A percentile compares a stretch with the other conserved stretches of the same genome.
These are phyloP conservation scores for Tolypocladium endophyticum DNA, from an alignment of 2,329 filamentous ascomycete genomes.

Conservation along the genomic window DNA sequence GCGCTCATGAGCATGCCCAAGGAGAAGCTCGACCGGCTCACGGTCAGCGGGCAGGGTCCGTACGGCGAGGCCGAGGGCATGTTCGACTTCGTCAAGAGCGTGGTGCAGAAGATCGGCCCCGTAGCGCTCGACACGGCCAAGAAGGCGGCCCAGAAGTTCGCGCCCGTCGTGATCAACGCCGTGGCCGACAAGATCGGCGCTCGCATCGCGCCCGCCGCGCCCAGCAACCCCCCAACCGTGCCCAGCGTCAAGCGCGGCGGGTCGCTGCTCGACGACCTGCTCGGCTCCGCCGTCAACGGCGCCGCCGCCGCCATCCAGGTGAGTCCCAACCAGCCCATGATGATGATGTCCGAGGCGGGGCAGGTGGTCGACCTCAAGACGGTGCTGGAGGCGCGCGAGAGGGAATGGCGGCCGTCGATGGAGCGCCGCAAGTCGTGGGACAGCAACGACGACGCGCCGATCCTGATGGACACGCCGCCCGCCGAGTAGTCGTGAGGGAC, in stretches of 20 bases:
- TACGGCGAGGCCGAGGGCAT: neutral
- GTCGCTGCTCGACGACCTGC: neutral
- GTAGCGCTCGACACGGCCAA: neutral
- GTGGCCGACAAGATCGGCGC: neutral
- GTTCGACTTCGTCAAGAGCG: neutral
- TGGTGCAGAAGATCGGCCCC: neutral
- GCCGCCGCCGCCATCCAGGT: neutral
- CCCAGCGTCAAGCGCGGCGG: neutral
- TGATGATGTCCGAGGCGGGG: neutral
- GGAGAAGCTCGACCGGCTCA: neutral
- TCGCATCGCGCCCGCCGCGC: neutral
- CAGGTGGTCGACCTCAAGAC: neutral
- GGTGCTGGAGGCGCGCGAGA: neutral
- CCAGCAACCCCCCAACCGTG: neutral
- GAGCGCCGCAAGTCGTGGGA: neutral
- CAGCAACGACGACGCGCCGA: neutral
- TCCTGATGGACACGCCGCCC: neutral
- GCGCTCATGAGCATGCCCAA: constrained; percentile 1
- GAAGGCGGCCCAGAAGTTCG: neutral
- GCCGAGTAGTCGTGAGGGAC: neutral
- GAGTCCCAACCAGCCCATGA: neutral
- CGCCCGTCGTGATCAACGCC: neutral
- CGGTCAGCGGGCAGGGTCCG: neutral
- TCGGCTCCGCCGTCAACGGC: neutral
- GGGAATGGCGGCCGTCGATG: neutral